Evolutionary conservation across 306 rosid species (phyloP).

Genomic region (Lathyrus sativus): DNA sequence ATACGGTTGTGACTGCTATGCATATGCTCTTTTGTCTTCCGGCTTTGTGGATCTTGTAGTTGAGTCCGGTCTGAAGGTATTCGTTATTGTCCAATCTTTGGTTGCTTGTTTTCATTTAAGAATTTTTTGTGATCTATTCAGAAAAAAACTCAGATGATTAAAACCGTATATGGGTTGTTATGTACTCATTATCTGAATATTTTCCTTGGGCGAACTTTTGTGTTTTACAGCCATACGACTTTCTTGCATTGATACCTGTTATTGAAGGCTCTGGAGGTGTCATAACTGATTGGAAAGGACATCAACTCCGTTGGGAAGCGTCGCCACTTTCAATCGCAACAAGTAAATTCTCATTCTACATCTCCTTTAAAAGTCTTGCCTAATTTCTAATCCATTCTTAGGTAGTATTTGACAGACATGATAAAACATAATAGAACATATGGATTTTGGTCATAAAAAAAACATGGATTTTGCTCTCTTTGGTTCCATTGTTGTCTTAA

Average conservation of each 20-base stretch:
- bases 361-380: neutral
- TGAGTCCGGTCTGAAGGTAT: slow-evolving; percentile 92
- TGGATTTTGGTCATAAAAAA: neutral
- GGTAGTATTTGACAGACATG: slow-evolving; percentile 1
- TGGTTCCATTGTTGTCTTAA: slow-evolving; percentile 6
- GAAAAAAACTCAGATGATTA: slow-evolving; percentile 28
- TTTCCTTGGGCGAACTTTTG: slow-evolving; percentile 21
- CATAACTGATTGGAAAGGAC: slow-evolving; percentile 95
- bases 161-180: slow-evolving; percentile 10
- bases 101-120: slow-evolving; percentile 26
- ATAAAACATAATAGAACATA: neutral
- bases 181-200: slow-evolving; percentile 12
- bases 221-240: slow-evolving; percentile 80
- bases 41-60: slow-evolving; percentile 94
- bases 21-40: slow-evolving; percentile 89
- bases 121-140: slow-evolving; percentile 10
- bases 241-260: slow-evolving; percentile 84
- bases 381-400: slow-evolving; percentile 1
- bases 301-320: slow-evolving; percentile 82
- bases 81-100: slow-evolving; percentile 8
- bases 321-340: slow-evolving; percentile 61
- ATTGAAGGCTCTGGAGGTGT: slow-evolving; percentile 95
- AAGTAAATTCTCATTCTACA: slow-evolving; percentile 50
- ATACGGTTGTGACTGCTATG: slow-evolving; percentile 98
- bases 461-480: neutral